phyloP scores from a whole-genome alignment of 2,329 filamentous ascomycete species.

The Fusarium caatingaense region DNA sequence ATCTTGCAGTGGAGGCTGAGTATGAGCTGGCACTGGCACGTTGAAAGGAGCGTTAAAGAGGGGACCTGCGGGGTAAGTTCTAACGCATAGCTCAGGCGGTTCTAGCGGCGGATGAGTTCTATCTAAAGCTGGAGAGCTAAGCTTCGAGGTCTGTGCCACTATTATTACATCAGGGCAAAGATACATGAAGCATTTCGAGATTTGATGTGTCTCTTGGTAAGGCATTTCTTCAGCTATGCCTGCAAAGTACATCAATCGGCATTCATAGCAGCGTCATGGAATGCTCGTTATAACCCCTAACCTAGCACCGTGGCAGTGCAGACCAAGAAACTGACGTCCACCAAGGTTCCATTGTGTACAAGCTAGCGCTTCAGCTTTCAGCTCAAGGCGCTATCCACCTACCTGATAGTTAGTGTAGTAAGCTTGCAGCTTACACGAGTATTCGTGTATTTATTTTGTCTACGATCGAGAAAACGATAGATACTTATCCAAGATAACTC shows the following conservation, averaged over 20 bases:
- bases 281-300: neutral
- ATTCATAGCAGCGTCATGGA: neutral
- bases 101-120: neutral
- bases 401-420: neutral
- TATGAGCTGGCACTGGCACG: conserved; percentile 1
- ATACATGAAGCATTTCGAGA: neutral
- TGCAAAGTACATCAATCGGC: neutral
- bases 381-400: neutral
- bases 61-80: conserved; percentile 32
- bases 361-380: neutral
- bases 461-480: neutral
- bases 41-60: conserved; percentile 16
- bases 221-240: neutral
- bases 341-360: neutral
- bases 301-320: conserved; percentile 11
- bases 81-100: conserved; percentile 1
- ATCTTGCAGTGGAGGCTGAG: conserved; percentile 4
- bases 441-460: neutral
- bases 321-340: conserved; percentile 8
- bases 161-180: neutral
- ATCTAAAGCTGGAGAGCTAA: neutral
- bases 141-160: neutral
- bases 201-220: neutral
- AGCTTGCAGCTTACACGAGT: neutral
- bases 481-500: neutral